Base-by-base conservation (phyloP, 306 rosid species). In the Cucumis cinereus region DNA sequence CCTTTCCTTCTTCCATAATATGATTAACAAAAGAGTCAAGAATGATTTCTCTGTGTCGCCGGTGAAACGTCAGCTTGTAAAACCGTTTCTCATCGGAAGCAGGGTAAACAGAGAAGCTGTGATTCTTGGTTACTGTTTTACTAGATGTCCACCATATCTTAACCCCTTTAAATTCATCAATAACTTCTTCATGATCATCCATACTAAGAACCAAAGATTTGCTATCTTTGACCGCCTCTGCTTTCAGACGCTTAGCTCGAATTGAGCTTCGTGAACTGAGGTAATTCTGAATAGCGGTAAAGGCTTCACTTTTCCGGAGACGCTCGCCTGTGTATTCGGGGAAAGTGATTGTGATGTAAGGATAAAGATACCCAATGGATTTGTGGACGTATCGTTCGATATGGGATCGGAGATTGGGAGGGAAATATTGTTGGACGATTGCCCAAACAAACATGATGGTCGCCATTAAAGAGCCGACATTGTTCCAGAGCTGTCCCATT, bases 21-120 rank as follows among this genome's bases (percentile, higher is more conserved):
- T 80, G 73, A 13, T 76, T 30, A 8, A 93, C 66, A 78, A 91
- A 90, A 1, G 86, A 43, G 19, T 84, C 85, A 19, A 85, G 55
- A 23, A 93, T 77, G 15, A 82, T 36, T 2, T 90, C 91, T n/a
- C 97, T 78, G 7, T 93, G 80, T 0, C 67, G 23, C 55, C 82
- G 89, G 59, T 91, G 90, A 35, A 93, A 91, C 49, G 86, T 91
- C 35, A 93, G 90, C 60, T 66, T 84, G 78, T 90, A 93, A 77
- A 71, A 86, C 78, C 96, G 82, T 49, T 71, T 91, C 0, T 76
- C 89, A 2, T 81, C 86, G 0, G 83, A 20, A 3, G 74, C 15
- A 11, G 79, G 87, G 19, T 69, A 80, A 6, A 11, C 77, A 0
- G 88, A 83, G 16, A 84, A 38, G 0, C 78, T 60, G 1, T 47